Base-by-base conservation (phyloP, 164 flowering plant species). In the Dillenia turbinata region DNA sequence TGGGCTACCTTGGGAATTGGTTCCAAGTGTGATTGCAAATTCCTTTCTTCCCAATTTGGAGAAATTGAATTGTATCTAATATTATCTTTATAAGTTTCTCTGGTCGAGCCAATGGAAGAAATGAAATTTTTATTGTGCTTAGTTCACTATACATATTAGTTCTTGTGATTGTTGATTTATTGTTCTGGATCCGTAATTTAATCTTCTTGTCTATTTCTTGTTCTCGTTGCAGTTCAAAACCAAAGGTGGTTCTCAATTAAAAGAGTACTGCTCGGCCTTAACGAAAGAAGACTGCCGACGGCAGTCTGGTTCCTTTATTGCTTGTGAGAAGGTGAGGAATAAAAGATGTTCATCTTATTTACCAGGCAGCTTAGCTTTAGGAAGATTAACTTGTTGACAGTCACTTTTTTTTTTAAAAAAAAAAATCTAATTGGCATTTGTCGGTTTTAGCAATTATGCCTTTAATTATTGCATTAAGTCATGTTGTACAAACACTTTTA, bases 221-320 rank as follows among this genome's bases (percentile, higher is more conserved):
- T 13, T 62, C 62, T 56, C 55, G 40, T 77, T 76, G 66, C 79
- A 94, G 99, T 94, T 94, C 74, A 94, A 94, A 74, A 91, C 90
- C 61, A 94, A 88, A 84, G 99, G 97, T 58, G 97, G 99, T 52
- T 84, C 99, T 47, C 96, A 91, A 69, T 68, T 94, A 43, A 89
- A 89, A 82, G 88, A 83, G 71, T 94, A 94, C 56, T 94, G 99
- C 67, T 61, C 89, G 14, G 83, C 90, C 24, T 79, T 94, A 22
- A 94, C 99, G 9, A 94, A 94, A 76, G 99, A 94, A 75, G 99
- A 94, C 71, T 94, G 99, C 64, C 68, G 99, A 47, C 92, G 86
- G 43, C 91, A 87, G 62, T 62, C 84, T 75, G 78, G 86, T 70
- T 86, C 90, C 51, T 86, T 70, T 66, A 72, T 82, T 54, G 96